Conservation (phyloP, 2,329 filamentous ascomycete genomes). For the Scopulariopsis brevicaulis region DNA sequence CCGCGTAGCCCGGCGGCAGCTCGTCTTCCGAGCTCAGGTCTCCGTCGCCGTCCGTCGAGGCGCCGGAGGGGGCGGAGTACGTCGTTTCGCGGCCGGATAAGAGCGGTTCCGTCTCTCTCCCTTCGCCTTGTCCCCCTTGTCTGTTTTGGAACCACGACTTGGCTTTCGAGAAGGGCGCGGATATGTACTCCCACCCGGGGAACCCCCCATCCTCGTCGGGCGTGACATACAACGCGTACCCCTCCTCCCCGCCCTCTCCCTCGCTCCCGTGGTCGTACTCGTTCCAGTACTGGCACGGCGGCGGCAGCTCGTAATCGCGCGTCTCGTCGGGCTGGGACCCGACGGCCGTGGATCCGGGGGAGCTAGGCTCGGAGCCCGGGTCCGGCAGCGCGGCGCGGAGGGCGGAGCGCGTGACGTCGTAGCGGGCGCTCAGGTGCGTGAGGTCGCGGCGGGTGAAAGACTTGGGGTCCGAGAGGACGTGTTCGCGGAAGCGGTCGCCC, state of each 20-base stretch:
- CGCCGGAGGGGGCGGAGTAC: constrained; percentile 15
- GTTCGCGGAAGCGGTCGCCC: constrained; percentile 52
- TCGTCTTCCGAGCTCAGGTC: constrained; percentile 16
- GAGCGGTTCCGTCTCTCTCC: not conserved
- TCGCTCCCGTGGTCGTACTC: constrained; percentile 80
- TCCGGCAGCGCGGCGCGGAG: constrained; percentile 33
- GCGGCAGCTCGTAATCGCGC: constrained; percentile 11
- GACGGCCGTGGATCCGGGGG: constrained; percentile 18
- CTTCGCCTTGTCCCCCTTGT: constrained; percentile 12
- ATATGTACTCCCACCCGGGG: constrained; percentile 50
- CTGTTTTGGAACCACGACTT: constrained; percentile 32
- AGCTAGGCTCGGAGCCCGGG: constrained; percentile 23
- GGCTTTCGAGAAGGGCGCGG: constrained; percentile 36
- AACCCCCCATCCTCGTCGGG: constrained; percentile 51
- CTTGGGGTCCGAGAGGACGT: constrained; percentile 53
- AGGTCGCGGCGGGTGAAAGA: constrained; percentile 64
- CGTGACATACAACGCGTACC: constrained; percentile 65
- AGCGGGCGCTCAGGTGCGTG: constrained; percentile 33
- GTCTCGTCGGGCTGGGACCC: constrained; percentile 7
- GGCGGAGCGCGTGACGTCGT: constrained; percentile 34
- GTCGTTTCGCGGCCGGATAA: not conserved
- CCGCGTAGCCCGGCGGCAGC: constrained; percentile 30
- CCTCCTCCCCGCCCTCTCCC: constrained; percentile 39
- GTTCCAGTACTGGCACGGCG: constrained; percentile 58
- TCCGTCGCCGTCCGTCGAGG: constrained; percentile 21